Conservation (phyloP, 2,329 filamentous ascomycete genomes). For the Rutstroemia sp. region DNA sequence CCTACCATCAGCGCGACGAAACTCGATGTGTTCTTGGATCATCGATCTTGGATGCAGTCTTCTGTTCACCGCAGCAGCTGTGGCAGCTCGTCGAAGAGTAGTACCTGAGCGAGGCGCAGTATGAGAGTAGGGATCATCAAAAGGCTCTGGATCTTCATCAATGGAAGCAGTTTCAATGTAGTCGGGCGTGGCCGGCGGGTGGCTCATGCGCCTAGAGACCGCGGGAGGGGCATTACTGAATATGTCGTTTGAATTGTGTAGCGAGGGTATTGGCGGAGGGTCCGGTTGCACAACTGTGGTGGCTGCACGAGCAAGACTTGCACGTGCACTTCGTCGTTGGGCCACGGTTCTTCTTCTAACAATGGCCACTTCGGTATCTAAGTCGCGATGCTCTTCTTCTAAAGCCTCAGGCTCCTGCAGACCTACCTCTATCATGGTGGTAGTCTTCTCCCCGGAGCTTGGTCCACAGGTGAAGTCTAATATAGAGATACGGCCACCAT, state of each 20-base stretch:
- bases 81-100: constrained; percentile 65
- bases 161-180: constrained; percentile 22
- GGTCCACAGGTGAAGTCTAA: constrained; percentile 65
- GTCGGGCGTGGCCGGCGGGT: constrained; percentile 15
- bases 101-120: constrained; percentile 62
- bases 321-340: constrained; percentile 44
- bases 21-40: constrained; percentile 48
- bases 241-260: constrained; percentile 15
- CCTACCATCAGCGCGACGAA: constrained; percentile 61
- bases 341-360: constrained; percentile 67
- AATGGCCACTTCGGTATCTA: constrained; percentile 73
- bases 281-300: constrained; percentile 32
- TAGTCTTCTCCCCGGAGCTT: constrained; percentile 45
- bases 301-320: constrained; percentile 41
- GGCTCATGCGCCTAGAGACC: constrained; percentile 15
- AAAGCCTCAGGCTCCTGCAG: constrained; percentile 58
- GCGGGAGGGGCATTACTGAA: constrained; percentile 14
- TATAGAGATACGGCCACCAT: constrained; percentile 66
- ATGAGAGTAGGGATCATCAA: constrained; percentile 68
- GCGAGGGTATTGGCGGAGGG: constrained; percentile 21
- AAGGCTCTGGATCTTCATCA: constrained; percentile 39
- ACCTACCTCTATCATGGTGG: constrained; percentile 68
- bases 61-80: constrained; percentile 68
- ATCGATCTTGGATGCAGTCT: constrained; percentile 54
- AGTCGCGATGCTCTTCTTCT: constrained; percentile 65